Base-by-base conservation (phyloP, 140 eudicot genomes). In the Oenanthe javanica region DNA sequence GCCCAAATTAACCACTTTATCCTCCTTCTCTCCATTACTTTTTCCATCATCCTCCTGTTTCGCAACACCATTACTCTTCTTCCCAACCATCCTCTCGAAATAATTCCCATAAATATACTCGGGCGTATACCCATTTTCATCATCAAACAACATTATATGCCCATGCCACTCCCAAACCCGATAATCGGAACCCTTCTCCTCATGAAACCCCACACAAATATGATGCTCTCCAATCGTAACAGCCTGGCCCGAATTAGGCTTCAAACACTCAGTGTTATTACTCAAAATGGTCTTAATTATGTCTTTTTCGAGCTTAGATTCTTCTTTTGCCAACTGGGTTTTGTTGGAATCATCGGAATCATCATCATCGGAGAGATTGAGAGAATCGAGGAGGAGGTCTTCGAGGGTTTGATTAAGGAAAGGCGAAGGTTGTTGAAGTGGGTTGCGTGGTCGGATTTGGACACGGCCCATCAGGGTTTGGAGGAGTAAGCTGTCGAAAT, bases 161-260 rank as follows among this genome's bases (percentile, higher is more conserved):
- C 99, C 99, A 78, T 94, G 98, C 97, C 97, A 94, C 84, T 94
- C 98, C 98, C 98, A 94, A 19, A 94, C 98, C 88, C 98, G 90
- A 77, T 96, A 96, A 81, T 89, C 98, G 38, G 98, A 92, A 19
- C 88, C 98, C 8, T 81, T 25, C n/a, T 96, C 99, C 82, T 86
- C 86, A 78, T 95, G 98, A 86, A 87, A 96, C 85, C 99, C 99
- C 5, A 96, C 96, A 80, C 99, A 96, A 64, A 96, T 89, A 85
- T 96, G 96, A 79, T 96, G 97, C 21, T 96, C 98, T 0, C 97
- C 96, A 42, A 96, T 83, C 42, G 92, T 43, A 18, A 96, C 91
- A 45, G 99, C 98, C 87, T 96, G 99, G 51, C 99, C 98, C 4
- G 99, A 96, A 81, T 96, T 96, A 36, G 99, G 97, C 52, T 96